A percentile compares a stretch with the other conserved stretches of the same genome.
phyloP scores from a whole-genome alignment of 2,329 filamentous ascomycete species.

The Ophiostoma australiae region DNA sequence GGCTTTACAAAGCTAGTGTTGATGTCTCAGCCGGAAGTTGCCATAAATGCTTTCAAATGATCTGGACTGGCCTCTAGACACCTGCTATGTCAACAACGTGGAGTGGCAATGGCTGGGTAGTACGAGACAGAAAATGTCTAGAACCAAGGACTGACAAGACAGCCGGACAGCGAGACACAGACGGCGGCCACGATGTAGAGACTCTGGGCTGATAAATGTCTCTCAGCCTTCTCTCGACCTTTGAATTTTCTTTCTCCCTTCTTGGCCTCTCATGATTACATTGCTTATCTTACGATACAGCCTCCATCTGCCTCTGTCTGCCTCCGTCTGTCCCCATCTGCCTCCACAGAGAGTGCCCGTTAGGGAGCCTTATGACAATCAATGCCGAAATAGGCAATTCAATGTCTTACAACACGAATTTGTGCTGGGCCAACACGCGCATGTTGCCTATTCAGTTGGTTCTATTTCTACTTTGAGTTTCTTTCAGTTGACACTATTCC shows the following conservation, averaged over 20 bases:
- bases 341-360: not conserved
- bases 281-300: not conserved
- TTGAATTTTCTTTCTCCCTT: not conserved
- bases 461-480: not conserved
- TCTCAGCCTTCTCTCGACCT: not conserved
- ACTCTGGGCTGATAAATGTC: not conserved
- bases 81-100: not conserved
- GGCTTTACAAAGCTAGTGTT: not conserved
- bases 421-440: not conserved
- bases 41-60: not conserved
- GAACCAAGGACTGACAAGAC: not conserved
- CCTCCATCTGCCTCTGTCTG: not conserved
- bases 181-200: not conserved
- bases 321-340: not conserved
- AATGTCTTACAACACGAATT: not conserved
- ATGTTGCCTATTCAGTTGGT: not conserved
- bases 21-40: not conserved
- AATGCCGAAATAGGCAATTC: not conserved
- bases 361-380: slow-evolving; percentile 2
- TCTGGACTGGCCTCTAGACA: not conserved
- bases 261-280: not conserved
- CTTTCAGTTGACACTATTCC: not conserved
- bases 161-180: not conserved
- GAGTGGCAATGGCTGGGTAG: not conserved
- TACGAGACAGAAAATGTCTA: not conserved